Base-by-base conservation (phyloP, 441 rosid genomes). In the Gossypium lobatum region DNA sequence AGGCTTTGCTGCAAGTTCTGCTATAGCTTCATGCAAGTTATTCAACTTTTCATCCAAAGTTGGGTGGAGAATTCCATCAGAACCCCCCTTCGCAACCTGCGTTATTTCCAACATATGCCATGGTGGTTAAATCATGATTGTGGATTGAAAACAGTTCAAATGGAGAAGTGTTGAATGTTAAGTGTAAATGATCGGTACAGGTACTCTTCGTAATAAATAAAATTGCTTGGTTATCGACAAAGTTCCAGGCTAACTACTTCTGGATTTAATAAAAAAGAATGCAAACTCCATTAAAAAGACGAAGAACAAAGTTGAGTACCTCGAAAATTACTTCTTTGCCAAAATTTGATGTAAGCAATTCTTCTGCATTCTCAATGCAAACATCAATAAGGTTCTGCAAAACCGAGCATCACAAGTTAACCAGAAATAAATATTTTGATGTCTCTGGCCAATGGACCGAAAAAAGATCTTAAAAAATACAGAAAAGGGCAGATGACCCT, bases 241-340 rank as follows among this genome's bases (percentile, higher is more conserved):
- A 0, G 34, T 45, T 45, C 55, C 18, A 45, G 17, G 18, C 54
- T 65, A 45, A 13, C 70, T 3, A 6, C 25, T 4, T 6, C 28
- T 65, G 26, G 28, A 73, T 20, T 20, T 21, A 28, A 53, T 6
- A 9, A 34, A 46, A 25, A 65, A 21, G 14, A 63, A 70, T 37
- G 52, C 45, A 50, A 58, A 23, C 18, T 17, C 26, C 23, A 34
- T 16, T 16, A 2, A 9, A 25, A 23, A 48, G 17, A 62, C n/a
- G 23, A 60, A 20, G 31, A 18, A 73, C 46, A 75, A 73, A 68
- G 63, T 63, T 48, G 72, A 72, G 66, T 78, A 87, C 97, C 93
- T 96, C 98, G 58, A 87, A 92, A 39, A 93, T 45, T 57, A 93
- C 83, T 72, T 93, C 97, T 84, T 87, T 96, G 75, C 96, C 91